These are phyloP conservation scores for Botrytis deweyae DNA, from an alignment of 2,329 filamentous ascomycete genomes.

Conservation along the genomic window DNA sequence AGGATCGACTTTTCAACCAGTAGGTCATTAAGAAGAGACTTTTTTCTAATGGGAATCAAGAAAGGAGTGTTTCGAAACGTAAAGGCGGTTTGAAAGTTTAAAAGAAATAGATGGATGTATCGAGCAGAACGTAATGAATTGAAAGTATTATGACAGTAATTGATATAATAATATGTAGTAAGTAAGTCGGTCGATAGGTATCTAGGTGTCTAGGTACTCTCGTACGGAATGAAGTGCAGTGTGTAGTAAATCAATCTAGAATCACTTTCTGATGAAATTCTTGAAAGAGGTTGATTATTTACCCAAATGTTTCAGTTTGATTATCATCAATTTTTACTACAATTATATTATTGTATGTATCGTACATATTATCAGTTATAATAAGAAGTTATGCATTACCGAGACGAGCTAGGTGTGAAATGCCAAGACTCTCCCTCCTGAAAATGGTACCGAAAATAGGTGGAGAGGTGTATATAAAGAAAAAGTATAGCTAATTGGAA, in stretches of 20 bases:
- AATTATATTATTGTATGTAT: too few species aligned
- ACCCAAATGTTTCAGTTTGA: constrained; percentile 10
- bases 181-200: not conserved
- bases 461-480: not conserved
- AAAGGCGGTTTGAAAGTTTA: not conserved
- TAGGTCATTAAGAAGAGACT: constrained; percentile 2
- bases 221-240: not conserved
- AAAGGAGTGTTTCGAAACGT: not conserved
- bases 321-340: not conserved
- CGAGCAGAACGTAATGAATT: not conserved
- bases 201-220: not conserved
- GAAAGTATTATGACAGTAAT: not conserved
- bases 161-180: not conserved
- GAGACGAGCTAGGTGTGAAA: not conserved
- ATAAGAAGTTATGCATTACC: not conserved
- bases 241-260: not conserved
- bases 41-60: constrained; percentile 4
- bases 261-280: not conserved
- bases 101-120: not conserved
- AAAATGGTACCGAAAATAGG: not conserved
- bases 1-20: constrained; percentile 14
- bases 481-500: not conserved
- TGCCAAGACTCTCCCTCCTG: not conserved
- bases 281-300: not conserved
- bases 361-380: too few species aligned